Evolutionary conservation across 2,329 filamentous ascomycete species (phyloP).

Genomic region (Talaromyces sp.): DNA sequence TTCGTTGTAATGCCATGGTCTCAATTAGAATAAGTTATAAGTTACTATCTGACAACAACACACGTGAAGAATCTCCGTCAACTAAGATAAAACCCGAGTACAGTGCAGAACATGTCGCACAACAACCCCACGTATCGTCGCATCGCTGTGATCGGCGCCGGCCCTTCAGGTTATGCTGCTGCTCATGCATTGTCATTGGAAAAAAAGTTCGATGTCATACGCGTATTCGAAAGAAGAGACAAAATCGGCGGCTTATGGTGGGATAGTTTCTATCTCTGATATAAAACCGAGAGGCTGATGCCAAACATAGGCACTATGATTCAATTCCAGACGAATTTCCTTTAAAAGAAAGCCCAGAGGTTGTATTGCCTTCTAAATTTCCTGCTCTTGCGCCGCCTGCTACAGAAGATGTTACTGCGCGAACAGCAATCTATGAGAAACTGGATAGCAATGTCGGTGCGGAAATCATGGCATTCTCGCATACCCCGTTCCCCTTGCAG

Average conservation of each 20-base stretch:
- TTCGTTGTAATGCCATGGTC: no score
- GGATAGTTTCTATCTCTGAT: conserved; percentile 17
- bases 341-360: not conserved
- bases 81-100: no score
- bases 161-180: conserved; percentile 26
- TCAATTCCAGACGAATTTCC: not conserved
- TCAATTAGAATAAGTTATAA: no score
- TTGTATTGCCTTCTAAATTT: conserved; percentile 14
- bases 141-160: conserved; percentile 24
- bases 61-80: no score
- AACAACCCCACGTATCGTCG: conserved; percentile 13
- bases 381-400: conserved; percentile 16
- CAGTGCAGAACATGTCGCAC: not conserved
- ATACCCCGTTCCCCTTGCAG: conserved; percentile 20
- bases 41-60: no score
- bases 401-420: conserved; percentile 19
- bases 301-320: not conserved
- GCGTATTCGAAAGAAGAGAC: conserved; percentile 29
- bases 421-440: conserved; percentile 20
- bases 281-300: not conserved
- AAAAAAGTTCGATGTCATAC: conserved; percentile 26
- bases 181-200: conserved; percentile 27
- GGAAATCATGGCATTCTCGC: conserved; percentile 23
- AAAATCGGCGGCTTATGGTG: conserved; percentile 29
- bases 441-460: conserved; percentile 23